Conservation (phyloP, 2,329 filamentous ascomycete genomes). For the Arthrobotrys megalospora region DNA sequence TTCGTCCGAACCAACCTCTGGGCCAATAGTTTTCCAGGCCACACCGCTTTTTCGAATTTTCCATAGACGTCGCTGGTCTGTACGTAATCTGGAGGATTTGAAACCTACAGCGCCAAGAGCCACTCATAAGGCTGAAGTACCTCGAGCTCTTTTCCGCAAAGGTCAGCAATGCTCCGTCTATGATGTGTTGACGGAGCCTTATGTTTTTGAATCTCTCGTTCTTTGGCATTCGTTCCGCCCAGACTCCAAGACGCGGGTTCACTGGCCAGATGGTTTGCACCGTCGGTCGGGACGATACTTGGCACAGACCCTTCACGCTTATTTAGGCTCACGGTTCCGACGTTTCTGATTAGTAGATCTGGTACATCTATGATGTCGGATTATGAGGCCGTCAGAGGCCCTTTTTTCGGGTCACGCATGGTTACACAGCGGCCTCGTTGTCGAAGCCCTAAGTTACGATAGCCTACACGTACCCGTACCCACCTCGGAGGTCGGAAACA, state of each 20-base stretch:
- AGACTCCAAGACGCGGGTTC: not conserved
- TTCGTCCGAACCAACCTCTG: slow-evolving; percentile 42
- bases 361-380: slow-evolving; percentile 1
- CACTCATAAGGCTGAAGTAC: slow-evolving; percentile 52
- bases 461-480: too few species aligned
- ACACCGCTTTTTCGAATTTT: not conserved
- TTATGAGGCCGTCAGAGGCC: slow-evolving; percentile 3
- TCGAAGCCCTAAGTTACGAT: too few species aligned
- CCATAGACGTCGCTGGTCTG: not conserved
- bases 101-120: slow-evolving; percentile 24
- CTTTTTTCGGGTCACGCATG: not conserved
- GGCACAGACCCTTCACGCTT: not conserved
- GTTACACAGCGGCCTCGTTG: not conserved
- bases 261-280: slow-evolving; percentile 1
- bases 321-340: slow-evolving; percentile 9
- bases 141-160: not conserved
- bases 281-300: slow-evolving; percentile 35
- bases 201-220: not conserved
- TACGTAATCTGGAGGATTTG: slow-evolving; percentile 37
- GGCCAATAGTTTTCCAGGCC: not conserved
- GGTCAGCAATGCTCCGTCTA: slow-evolving; percentile 54
- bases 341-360: not conserved
- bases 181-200: slow-evolving; percentile 49
- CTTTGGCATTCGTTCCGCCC: not conserved
- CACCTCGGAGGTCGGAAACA: not conserved